phyloP scores from a whole-genome alignment of 192 early-diverging fungal genomes.

The Backusella macrospora region DNA sequence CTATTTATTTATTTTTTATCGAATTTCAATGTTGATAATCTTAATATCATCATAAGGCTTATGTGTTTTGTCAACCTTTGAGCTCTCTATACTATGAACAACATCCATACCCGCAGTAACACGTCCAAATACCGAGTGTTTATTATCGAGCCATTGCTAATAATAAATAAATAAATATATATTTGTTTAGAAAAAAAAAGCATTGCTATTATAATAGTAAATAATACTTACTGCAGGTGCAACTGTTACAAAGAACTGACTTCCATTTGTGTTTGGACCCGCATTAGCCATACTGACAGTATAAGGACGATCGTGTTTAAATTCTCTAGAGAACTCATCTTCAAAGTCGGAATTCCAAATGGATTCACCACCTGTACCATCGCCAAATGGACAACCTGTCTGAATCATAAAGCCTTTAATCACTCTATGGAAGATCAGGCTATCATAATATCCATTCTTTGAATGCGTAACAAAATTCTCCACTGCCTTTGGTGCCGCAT shows the following conservation, averaged over 20 bases:
- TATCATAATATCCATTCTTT: conserved; percentile 88
- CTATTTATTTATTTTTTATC: conserved; percentile 38
- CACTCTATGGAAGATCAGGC: conserved; percentile 94
- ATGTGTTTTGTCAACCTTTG: conserved; percentile 84
- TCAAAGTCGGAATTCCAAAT: conserved; percentile 93
- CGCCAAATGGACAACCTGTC: conserved; percentile 86
- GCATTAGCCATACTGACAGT: conserved; percentile 97
- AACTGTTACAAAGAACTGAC: conserved; percentile 96
- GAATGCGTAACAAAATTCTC: conserved; percentile 92
- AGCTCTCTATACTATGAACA: conserved; percentile 81
- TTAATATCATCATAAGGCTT: conserved; percentile 86
- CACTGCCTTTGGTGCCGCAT: conserved; percentile 90
- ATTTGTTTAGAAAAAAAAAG: not conserved
- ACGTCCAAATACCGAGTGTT: conserved; percentile 95
- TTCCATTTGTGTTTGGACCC: conserved; percentile 86
- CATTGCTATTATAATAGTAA: no score
- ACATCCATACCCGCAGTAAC: conserved; percentile 92
- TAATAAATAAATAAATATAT: conserved; percentile 30
- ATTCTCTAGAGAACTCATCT: conserved; percentile 82
- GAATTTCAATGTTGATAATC: conserved; percentile 78
- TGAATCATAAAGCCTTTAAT: conserved; percentile 98
- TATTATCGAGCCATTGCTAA: conserved; percentile 94
- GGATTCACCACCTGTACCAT: conserved; percentile 95
- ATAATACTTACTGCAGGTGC: conserved; percentile 84
- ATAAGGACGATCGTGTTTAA: conserved; percentile 88